phyloP scores from a whole-genome alignment of 192 early-diverging fungal species.

The Mortierella hygrophila region DNA sequence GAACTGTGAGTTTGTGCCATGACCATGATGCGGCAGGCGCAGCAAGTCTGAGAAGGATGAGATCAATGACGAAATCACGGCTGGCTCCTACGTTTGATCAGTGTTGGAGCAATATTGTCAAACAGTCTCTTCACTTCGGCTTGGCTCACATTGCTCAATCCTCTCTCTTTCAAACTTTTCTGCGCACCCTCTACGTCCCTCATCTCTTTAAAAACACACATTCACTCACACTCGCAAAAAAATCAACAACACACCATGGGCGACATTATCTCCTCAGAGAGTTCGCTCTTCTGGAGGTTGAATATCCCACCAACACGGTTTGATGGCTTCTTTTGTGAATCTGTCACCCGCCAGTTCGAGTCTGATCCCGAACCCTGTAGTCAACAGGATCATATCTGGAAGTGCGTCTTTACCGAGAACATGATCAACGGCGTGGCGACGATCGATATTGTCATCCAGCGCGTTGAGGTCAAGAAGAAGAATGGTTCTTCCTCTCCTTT shows the following conservation, averaged over 20 bases:
- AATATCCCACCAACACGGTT: conserved; percentile 22
- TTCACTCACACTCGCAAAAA: no score
- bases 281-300: conserved; percentile 33
- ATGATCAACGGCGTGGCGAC: conserved; percentile 46
- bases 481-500: not conserved
- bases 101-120: no score
- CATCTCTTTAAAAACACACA: no score
- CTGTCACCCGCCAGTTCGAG: conserved; percentile 24
- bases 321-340: conserved; percentile 21
- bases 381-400: conserved; percentile 12
- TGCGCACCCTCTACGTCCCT: no score
- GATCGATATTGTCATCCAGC: conserved; percentile 21
- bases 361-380: conserved; percentile 15
- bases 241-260: not conserved
- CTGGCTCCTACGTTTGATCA: no score
- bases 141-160: no score
- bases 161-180: no score
- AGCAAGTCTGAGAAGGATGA: no score
- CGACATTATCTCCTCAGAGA: conserved; percentile 13
- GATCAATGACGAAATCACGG: no score
- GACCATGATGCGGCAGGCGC: not conserved
- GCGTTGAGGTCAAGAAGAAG: not conserved
- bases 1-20: not conserved
- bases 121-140: no score
- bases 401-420: conserved; percentile 22